Base-by-base conservation (phyloP, 345 rosid species). In the Hibiscus trionum region DNA sequence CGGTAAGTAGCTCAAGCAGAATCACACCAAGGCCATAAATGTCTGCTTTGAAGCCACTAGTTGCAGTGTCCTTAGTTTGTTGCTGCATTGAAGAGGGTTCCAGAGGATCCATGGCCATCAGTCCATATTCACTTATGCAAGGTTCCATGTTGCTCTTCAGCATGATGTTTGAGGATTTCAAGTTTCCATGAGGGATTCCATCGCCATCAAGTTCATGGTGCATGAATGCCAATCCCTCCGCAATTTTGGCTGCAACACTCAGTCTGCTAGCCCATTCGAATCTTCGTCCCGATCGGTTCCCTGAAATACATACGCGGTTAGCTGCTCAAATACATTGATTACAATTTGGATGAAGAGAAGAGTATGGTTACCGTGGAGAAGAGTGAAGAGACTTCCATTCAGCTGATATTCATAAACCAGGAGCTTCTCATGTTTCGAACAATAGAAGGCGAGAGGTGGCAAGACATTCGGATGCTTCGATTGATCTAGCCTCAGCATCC, bases 81-180 rank as follows among this genome's bases (percentile, higher is more conserved):
- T 47, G 56, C 21, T 21, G 61, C 61, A 56, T 9, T 14, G 74
- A 19, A 69, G 66, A 56, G 53, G 76, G 24, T 53, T 42, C 67
- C 75, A 37, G 69, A 72, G 67, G 50, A 9, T 83, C 77, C 19
- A 11, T 55, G 1, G 8, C 19, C 80, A 75, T 77, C 17, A 86
- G 87, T 39, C 93, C 93, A 33, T 88, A 85, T 76, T 88, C 90
- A 69, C 93, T 86, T 47, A 88, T 74, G 86, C 82, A 80, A 17
- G 90, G 83, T 67, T 86, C 84, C 88, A 86, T 82, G 76, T 74
- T 76, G 35, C 68, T 79, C 72, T 80, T 74, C 33, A 88, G 71
- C 62, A 88, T 39, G 56, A 88, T 84, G 82, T 88, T 86, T 46
- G 86, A 82, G 58, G 93, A 85, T 76, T 88, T 88, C 66, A 88